These are phyloP conservation scores for Torulaspora maleeae DNA, from an alignment of 805 yeast genomes.

Conservation along the genomic window DNA sequence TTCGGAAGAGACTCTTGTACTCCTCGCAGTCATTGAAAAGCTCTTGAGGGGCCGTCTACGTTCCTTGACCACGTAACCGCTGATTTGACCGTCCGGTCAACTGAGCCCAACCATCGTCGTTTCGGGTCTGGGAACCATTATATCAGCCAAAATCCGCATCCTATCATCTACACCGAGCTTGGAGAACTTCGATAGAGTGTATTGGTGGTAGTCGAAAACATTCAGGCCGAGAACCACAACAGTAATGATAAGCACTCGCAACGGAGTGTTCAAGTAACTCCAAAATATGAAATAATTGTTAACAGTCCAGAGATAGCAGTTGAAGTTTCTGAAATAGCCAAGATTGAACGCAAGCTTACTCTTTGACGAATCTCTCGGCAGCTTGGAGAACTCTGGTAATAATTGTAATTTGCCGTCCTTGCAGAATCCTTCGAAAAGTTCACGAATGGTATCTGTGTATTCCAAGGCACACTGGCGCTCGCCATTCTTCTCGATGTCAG, in stretches of 20 bases:
- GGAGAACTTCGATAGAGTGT: background rate
- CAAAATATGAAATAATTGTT: background rate
- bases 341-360: no score
- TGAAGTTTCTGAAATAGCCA: no score
- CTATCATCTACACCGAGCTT: background rate
- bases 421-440: background rate
- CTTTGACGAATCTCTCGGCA: no score
- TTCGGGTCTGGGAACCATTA: background rate
- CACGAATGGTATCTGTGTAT: background rate
- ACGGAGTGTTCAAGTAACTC: background rate
- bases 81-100: background rate
- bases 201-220: background rate
- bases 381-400: background rate
- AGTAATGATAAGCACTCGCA: background rate
- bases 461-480: slow-evolving; percentile 1
- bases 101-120: background rate
- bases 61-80: background rate
- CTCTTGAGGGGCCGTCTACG: background rate
- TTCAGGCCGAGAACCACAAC: background rate
- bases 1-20: background rate
- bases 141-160: background rate
- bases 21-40: background rate
- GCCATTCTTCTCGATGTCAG: background rate
- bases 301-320: background rate
- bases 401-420: background rate